phyloP scores from a whole-genome alignment of 2,329 filamentous ascomycete species.

The Monosporascus sp. region DNA sequence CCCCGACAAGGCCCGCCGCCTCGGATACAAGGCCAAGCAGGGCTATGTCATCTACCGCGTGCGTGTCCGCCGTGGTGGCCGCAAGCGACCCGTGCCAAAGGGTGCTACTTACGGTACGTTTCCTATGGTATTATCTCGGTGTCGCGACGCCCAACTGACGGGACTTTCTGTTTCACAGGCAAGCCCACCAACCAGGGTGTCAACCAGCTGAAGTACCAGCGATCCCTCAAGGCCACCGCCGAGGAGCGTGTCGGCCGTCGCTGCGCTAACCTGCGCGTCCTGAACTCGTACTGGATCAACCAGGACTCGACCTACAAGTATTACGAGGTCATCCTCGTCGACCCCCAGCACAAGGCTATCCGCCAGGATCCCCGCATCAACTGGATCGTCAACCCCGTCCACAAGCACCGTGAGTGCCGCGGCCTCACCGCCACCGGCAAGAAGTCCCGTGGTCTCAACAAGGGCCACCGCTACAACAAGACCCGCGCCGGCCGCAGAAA shows the following conservation, averaged over 20 bases:
- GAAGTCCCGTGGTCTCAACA: slow-evolving; percentile 99
- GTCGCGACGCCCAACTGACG: slow-evolving; percentile 7
- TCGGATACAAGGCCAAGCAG: slow-evolving; percentile 99
- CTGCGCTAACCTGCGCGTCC: slow-evolving; percentile 97
- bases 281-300: slow-evolving; percentile 99
- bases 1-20: slow-evolving; percentile 99
- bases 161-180: slow-evolving; percentile 51
- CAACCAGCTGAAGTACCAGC: slow-evolving; percentile 99
- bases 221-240: slow-evolving; percentile 93
- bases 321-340: slow-evolving; percentile 99
- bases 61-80: slow-evolving; percentile 95
- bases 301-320: slow-evolving; percentile 99
- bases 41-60: slow-evolving; percentile 99
- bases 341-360: slow-evolving; percentile 99
- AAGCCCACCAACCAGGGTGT: slow-evolving; percentile 99
- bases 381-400: slow-evolving; percentile 99
- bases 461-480: slow-evolving; percentile 99
- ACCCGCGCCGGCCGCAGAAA: slow-evolving; percentile 94
- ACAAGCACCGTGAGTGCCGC: slow-evolving; percentile 99
- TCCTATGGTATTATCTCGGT: slow-evolving; percentile 1
- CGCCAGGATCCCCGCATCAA: slow-evolving; percentile 98
- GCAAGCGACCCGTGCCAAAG: slow-evolving; percentile 94
- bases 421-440: slow-evolving; percentile 98
- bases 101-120: slow-evolving; percentile 95
- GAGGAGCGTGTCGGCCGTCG: slow-evolving; percentile 99